A percentile compares a stretch with the other conserved stretches of the same genome.
Evolutionary conservation across 2,329 filamentous ascomycete species (phyloP).

Genomic region (Talaromyces sp.): DNA sequence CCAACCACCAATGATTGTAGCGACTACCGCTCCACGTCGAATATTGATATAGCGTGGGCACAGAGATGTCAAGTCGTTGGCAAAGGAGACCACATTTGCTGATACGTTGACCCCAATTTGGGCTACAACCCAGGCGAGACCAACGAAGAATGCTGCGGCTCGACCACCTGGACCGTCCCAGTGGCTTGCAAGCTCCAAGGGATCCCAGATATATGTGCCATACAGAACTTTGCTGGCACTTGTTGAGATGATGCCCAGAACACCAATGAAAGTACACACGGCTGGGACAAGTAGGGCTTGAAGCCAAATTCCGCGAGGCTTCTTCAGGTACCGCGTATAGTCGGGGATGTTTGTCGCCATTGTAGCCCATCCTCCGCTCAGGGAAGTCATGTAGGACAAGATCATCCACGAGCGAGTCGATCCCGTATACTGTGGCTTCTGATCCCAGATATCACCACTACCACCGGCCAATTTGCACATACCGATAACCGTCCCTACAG

Average conservation of each 20-base stretch:
- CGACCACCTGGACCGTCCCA: conserved; percentile 28
- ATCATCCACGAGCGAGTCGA: conserved; percentile 46
- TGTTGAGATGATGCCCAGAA: conserved; percentile 44
- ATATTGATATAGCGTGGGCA: conserved; percentile 55
- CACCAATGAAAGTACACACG: conserved; percentile 7
- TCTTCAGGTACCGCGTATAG: conserved; percentile 21
- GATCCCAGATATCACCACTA: conserved; percentile 42
- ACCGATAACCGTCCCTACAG: conserved; percentile 58
- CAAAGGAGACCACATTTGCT: conserved; percentile 52
- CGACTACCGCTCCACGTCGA: conserved; percentile 47
- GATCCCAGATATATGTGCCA: conserved; percentile 28
- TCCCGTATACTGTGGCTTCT: conserved; percentile 44
- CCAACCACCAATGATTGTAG: conserved; percentile 40
- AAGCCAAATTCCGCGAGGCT: conserved; percentile 16
- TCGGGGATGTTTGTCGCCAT: conserved; percentile 23
- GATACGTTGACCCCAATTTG: conserved; percentile 54
- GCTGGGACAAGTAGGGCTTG: conserved; percentile 17
- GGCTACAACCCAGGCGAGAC: conserved; percentile 38
- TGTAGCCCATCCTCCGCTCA: conserved; percentile 17
- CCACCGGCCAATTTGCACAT: conserved; percentile 53
- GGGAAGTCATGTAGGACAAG: conserved; percentile 8
- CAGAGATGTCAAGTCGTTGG: conserved; percentile 53
- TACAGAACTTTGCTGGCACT: conserved; percentile 36
- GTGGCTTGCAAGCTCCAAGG: conserved; percentile 26
- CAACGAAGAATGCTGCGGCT: conserved; percentile 32